Evolutionary conservation across 371 early-diverging fungal genomes (phyloP), one percentile per base, ranked within the genome.

Genomic region (Haplosporangium sp.): DNA sequence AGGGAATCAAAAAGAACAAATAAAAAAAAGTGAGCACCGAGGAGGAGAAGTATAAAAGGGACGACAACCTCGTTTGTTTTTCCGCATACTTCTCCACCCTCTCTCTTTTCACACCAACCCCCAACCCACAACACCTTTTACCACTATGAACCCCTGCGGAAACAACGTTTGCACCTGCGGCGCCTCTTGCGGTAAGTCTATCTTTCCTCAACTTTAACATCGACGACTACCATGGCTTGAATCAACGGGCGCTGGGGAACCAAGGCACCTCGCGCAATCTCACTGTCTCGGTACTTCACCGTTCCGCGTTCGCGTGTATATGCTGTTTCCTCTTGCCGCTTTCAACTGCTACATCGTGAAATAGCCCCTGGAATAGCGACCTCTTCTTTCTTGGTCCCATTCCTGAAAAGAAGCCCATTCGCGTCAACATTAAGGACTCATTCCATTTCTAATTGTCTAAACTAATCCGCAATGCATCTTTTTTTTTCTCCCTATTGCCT

Each of bases 71-170:
- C 5, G 20, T 37, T 51, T 38, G 48, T n/a, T 51, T 60, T 51
- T 37, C 41, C 18, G 8, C 11, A 11, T 51, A 6, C 23, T 37
- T 50, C 20, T 41, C 47, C 52, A 46, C 38, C 41, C 56, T 41
- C 23, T 23, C 58, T 43, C 43, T 10, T 43, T 43, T 16, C 14
- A 16, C 55, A 54, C 40, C 47, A 55, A 53, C 48, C 36, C 14
- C 18, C 7, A 47, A 21, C 47, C 42, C 59, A 12, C 21, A 48
- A 47, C 18, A 18, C 42, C 59, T 29, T 40, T 51, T 47, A 10
- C 47, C 45, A 73, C 12, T 55, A 74, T 68, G 74, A 68, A 74
- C 74, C 74, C 74, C 69, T 74, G 74, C 69, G 74, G 75, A 74
- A 74, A 74, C 69, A 55, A 58, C 62, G 62, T 65, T 74, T 74